These are phyloP conservation scores for Brassica napus DNA, from an alignment of 345 rosid species.

Conservation along the genomic window DNA sequence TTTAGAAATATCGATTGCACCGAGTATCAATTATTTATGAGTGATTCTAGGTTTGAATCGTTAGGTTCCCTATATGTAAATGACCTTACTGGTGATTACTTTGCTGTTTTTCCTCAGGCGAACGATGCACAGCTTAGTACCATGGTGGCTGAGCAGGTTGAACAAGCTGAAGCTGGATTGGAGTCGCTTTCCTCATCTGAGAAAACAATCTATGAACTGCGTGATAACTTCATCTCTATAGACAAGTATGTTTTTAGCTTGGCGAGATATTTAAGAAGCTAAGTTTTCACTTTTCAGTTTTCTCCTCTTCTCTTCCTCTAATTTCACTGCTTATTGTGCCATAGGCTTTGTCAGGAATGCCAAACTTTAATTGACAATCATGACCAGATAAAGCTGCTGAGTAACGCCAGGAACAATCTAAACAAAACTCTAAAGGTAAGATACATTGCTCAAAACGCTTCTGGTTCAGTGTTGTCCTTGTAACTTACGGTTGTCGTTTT, in stretches of 20 bases:
- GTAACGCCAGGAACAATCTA: slow-evolving; percentile 92
- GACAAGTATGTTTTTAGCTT: slow-evolving; percentile 59
- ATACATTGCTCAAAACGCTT: slow-evolving; percentile 6
- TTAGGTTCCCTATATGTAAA: no score
- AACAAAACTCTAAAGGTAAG: slow-evolving; percentile 84
- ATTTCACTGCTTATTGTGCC: slow-evolving; percentile 32
- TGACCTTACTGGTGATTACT: neutral
- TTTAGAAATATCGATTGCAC: neutral
- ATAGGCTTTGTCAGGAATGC: slow-evolving; percentile 91
- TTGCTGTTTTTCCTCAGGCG: slow-evolving; percentile 52
- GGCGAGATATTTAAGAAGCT: neutral
- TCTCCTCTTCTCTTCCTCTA: no score
- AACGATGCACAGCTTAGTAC: slow-evolving; percentile 99
- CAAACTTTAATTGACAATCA: slow-evolving; percentile 97
- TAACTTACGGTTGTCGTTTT: slow-evolving; percentile 15
- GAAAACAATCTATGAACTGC: slow-evolving; percentile 67
- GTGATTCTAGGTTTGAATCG: slow-evolving; percentile 8
- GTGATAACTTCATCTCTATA: slow-evolving; percentile 78
- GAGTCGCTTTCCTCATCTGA: slow-evolving; percentile 73
- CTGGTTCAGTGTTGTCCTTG: neutral
- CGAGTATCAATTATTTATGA: neutral
- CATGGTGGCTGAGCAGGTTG: slow-evolving; percentile 99
- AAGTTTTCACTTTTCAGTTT: no score
- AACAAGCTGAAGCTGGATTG: slow-evolving; percentile 83
- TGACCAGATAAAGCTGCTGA: slow-evolving; percentile 96